phyloP scores from a whole-genome alignment of 1,284 basidiomycete genomes.

The Moniliophthora roreri region DNA sequence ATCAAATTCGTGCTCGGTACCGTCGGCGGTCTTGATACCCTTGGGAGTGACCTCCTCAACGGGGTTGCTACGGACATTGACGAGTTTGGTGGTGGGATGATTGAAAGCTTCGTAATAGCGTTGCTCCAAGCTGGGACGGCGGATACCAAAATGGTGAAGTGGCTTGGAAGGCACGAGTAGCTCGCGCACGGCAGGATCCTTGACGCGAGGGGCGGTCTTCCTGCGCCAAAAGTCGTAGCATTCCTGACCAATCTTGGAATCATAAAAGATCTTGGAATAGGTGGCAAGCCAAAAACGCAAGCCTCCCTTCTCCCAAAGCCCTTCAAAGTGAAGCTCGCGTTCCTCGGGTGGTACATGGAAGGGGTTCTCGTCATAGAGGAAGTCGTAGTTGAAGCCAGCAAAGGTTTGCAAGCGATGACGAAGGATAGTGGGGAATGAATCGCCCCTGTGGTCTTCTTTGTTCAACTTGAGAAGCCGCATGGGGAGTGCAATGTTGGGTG shows the following conservation, averaged over 20 bases:
- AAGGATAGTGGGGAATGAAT: background rate
- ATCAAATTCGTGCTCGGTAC: slow-evolving; percentile 10
- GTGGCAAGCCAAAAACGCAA: background rate
- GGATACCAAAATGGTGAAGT: slow-evolving; percentile 13
- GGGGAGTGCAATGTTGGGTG: background rate
- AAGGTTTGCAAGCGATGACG: background rate
- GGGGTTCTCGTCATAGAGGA: background rate
- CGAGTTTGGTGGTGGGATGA: slow-evolving; percentile 9
- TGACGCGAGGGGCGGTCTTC: slow-evolving; percentile 7
- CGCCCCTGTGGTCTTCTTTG: background rate
- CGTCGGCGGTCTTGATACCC: slow-evolving; percentile 7
- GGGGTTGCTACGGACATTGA: slow-evolving; percentile 6
- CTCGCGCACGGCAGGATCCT: slow-evolving; percentile 1
- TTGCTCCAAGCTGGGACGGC: slow-evolving; percentile 9
- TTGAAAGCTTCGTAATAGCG: slow-evolving; percentile 13
- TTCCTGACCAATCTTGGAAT: slow-evolving; percentile 1
- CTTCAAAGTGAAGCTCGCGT: background rate
- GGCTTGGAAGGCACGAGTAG: slow-evolving; percentile 8
- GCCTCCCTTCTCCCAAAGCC: background rate
- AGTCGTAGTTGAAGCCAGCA: background rate
- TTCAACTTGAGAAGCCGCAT: background rate
- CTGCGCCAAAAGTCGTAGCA: slow-evolving; percentile 12
- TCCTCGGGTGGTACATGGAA: background rate
- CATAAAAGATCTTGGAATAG: background rate
- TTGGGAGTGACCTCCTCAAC: background rate